Evolutionary conservation across 2,329 filamentous ascomycete species (phyloP), one percentile per base, ranked within the genome.

Genomic region (Alternaria brassicicola): DNA sequence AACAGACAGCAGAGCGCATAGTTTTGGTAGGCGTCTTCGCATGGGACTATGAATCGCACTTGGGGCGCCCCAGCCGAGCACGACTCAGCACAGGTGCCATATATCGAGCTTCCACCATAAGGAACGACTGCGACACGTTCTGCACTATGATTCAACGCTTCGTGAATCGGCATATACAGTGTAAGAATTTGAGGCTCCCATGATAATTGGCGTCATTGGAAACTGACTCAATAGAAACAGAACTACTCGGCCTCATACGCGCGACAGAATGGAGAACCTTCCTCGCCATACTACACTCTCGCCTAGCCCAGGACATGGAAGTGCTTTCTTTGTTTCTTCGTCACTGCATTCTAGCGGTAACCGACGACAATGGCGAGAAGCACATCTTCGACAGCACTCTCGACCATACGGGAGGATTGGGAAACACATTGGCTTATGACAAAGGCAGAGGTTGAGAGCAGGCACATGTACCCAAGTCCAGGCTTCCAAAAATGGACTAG

Each of bases 341-440:
- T 10, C 50, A 52, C 30, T 52, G 39, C 3, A 26, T 30, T 23
- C 21, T 45, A 10, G 1, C 19, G 28, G 7, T 52, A 19, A 35
- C 5, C 8, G 39, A 52, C 15, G 28, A 12, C 19, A 35, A 52
- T 39, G n/a, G 21, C n/a, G 33, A 9, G 9, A 21, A 52, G 9
- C 10, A 43, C 28, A 19, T 45, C 5, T 45, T 52, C 6, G 50
- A 52, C 15, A 39, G 39, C 38, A 52, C 38, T 17, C 26, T 26
- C 17, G 39, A 52, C 10, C 50, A 35, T 52, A 26, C 30, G 50
- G 28, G 30, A n/a, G 38, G 15, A 43, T 6, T 52, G 50, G 50
- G n/a, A 13, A 30, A 52, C 21, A 13, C 28, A 45, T 36, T 52
- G 39, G 39, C 39, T 52, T 10, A 31, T 52, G 50, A 23, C 50